Conservation (phyloP, 2,329 filamentous ascomycete genomes). For the Fonsecaea monophora region DNA sequence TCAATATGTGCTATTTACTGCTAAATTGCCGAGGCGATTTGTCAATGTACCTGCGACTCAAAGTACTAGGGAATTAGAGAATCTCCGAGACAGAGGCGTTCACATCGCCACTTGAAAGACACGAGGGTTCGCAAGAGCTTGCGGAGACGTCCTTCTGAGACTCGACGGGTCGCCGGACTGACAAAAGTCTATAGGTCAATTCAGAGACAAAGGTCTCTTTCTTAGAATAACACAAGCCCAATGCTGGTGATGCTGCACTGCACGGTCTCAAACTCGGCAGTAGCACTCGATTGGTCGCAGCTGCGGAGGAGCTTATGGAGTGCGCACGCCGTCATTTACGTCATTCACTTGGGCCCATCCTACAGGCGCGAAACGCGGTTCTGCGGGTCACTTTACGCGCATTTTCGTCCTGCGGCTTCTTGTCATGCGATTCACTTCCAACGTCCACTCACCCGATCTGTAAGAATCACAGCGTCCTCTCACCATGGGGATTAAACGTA, state of each 20-base stretch:
- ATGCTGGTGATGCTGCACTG: background rate
- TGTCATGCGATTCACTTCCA: background rate
- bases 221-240: background rate
- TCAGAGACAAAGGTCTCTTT: background rate
- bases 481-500: slow-evolving; percentile 61
- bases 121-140: background rate
- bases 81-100: slow-evolving; percentile 1
- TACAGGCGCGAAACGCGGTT: slow-evolving; percentile 22
- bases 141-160: background rate
- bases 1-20: slow-evolving; percentile 6
- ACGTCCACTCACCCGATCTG: slow-evolving; percentile 5
- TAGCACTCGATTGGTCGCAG: background rate
- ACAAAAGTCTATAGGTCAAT: background rate
- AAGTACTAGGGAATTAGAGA: background rate
- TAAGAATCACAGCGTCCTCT: background rate
- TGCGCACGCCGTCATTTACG: background rate
- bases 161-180: background rate
- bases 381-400: slow-evolving; percentile 16
- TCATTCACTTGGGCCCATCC: slow-evolving; percentile 1
- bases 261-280: background rate
- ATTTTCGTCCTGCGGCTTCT: slow-evolving; percentile 1
- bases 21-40: slow-evolving; percentile 18
- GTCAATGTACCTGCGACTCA: background rate
- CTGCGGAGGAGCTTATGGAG: background rate
- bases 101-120: background rate